Evolutionary conservation across 345 rosid species (phyloP).

Genomic region (Cardamine occulta): DNA sequence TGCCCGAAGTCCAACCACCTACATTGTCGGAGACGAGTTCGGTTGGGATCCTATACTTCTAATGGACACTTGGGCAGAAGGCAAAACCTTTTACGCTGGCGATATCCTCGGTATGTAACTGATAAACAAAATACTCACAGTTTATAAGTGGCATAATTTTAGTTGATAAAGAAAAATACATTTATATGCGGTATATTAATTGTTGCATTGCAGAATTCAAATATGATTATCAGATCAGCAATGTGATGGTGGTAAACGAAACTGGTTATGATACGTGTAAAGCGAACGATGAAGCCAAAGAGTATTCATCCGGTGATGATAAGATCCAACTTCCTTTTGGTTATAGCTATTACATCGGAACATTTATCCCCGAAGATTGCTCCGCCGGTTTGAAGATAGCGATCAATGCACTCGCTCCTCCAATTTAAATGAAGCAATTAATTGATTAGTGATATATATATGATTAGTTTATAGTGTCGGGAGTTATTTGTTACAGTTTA

Average conservation of each 20-base stretch:
- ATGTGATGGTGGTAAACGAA: constrained; percentile 20
- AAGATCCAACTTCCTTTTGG: constrained; percentile 5
- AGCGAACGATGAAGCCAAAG: not conserved
- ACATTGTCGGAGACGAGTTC: not conserved
- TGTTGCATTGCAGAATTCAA: constrained; percentile 4
- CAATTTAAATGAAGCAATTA: constrained; percentile 5
- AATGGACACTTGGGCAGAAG: constrained; percentile 26
- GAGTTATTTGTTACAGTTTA: not conserved
- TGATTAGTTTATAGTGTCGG: not conserved
- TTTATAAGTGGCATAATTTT: not conserved
- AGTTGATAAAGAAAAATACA: not conserved
- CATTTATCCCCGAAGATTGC: not conserved
- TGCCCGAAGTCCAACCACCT: constrained; percentile 9
- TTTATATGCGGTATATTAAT: not conserved
- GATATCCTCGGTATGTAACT: constrained; percentile 31
- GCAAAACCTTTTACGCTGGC: constrained; percentile 34
- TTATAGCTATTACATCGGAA: constrained; percentile 22
- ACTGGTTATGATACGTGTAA: constrained; percentile 13
- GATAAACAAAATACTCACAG: no score
- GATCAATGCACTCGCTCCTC: constrained; percentile 3
- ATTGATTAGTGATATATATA: not conserved
- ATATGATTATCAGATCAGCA: not conserved
- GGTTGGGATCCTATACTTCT: constrained; percentile 14
- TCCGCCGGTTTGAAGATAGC: not conserved
- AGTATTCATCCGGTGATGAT: not conserved